These are phyloP conservation scores for Agarophyton chilense DNA, from an alignment of 23 red algal species.

Conservation along the genomic window DNA sequence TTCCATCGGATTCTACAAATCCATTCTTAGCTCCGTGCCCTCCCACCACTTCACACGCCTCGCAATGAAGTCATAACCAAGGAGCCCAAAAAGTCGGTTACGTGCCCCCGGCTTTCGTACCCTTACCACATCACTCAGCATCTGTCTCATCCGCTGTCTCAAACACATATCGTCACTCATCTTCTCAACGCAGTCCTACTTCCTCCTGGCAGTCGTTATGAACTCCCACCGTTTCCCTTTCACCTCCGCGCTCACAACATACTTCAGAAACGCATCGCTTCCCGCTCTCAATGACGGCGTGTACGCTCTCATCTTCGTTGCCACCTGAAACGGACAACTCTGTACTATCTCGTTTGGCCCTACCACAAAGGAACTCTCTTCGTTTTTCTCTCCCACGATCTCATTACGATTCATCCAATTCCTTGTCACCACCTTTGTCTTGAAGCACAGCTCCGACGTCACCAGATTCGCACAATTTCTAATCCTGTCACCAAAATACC, in stretches of 20 bases:
- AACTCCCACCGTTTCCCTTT: too few species aligned
- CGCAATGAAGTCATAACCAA: too few species aligned
- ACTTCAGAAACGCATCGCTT: background rate
- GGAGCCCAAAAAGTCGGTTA: background rate
- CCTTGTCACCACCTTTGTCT: background rate
- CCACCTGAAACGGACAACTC: too few species aligned
- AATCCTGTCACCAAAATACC: background rate
- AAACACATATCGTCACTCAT: too few species aligned
- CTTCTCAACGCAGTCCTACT: background rate
- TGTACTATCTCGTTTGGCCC: background rate
- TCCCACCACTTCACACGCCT: too few species aligned
- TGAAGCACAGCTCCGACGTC: background rate
- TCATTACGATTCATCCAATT: background rate
- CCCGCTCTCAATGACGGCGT: background rate
- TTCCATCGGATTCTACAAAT: too few species aligned
- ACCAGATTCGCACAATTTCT: background rate
- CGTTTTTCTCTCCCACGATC: background rate
- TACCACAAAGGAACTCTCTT: background rate
- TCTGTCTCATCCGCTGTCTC: too few species aligned
- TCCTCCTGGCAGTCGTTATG: too few species aligned
- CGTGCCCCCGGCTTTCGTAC: background rate
- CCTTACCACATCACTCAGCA: too few species aligned
- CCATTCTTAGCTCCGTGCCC: too few species aligned
- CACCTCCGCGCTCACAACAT: background rate
- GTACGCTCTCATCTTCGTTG: background rate